Percentiles rank a stretch among this genome's conserved stretches.
Conservation (phyloP, 306 rosid species). For the Chamaecrista fasciculata region DNA sequence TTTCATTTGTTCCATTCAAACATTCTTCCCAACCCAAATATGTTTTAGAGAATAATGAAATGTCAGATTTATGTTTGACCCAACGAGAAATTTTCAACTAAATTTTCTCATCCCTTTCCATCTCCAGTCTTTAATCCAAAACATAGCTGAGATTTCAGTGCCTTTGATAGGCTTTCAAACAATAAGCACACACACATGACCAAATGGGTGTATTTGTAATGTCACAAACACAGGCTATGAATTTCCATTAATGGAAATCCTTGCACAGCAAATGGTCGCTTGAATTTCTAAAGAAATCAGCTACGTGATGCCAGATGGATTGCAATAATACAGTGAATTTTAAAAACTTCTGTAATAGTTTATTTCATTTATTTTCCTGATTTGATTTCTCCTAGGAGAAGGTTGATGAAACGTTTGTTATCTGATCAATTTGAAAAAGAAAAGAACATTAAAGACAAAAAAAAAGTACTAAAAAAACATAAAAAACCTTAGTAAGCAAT, state of each 20-base stretch:
- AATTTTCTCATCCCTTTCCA: background rate
- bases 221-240: background rate
- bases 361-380: background rate
- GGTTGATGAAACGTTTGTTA: background rate
- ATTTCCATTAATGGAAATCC: background rate
- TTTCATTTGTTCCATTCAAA: no score
- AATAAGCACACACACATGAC: background rate
- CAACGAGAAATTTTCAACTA: background rate
- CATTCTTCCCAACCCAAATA: background rate
- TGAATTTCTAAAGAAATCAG: constrained; percentile 11
- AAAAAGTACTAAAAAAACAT: background rate
- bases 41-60: background rate
- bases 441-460: background rate
- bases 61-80: background rate
- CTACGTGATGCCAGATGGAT: background rate
- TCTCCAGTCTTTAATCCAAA: background rate
- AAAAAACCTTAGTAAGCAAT: background rate
- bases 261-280: background rate
- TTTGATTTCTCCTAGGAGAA: background rate
- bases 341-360: background rate
- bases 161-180: background rate
- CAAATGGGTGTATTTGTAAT: background rate
- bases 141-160: background rate
- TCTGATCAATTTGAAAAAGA: background rate
- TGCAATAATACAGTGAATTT: background rate